These are phyloP conservation scores for Biscogniauxia sp. DNA, from an alignment of 2,329 filamentous ascomycete species.

Conservation along the genomic window DNA sequence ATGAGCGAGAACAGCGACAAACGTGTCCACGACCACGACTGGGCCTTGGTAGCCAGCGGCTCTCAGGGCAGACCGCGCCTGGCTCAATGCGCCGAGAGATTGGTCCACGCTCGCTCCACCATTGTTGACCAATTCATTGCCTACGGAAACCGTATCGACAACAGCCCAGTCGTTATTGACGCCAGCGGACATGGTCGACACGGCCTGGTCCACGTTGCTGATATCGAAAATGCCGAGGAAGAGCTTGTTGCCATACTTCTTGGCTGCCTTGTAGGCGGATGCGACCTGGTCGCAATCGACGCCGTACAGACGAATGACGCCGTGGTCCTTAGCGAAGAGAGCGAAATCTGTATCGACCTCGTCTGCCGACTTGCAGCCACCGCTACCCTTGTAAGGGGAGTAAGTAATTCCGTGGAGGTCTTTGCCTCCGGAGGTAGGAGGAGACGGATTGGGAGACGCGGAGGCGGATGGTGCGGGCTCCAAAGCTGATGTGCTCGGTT, in stretches of 20 bases:
- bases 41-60: conserved; percentile 66
- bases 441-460: conserved; percentile 14
- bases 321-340: conserved; percentile 51
- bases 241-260: conserved; percentile 63
- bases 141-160: conserved; percentile 71
- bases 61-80: conserved; percentile 57
- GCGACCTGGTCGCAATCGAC: conserved; percentile 73
- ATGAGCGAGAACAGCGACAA: conserved; percentile 63
- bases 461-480: conserved; percentile 3
- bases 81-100: conserved; percentile 57
- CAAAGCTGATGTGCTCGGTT: conserved; percentile 9
- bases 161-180: conserved; percentile 63
- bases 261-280: conserved; percentile 61
- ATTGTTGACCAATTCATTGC: conserved; percentile 77
- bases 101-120: conserved; percentile 50
- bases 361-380: conserved; percentile 63
- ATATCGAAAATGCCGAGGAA: conserved; percentile 75
- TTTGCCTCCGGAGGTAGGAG: conserved; percentile 9
- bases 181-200: conserved; percentile 59
- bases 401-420: conserved; percentile 45
- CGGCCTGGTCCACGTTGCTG: conserved; percentile 51
- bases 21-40: conserved; percentile 79
- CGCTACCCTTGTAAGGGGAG: conserved; percentile 48
- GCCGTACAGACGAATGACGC: conserved; percentile 73
- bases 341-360: conserved; percentile 66